Conservation (phyloP, 306 rosid genomes). For the Vachellia collinsii region DNA sequence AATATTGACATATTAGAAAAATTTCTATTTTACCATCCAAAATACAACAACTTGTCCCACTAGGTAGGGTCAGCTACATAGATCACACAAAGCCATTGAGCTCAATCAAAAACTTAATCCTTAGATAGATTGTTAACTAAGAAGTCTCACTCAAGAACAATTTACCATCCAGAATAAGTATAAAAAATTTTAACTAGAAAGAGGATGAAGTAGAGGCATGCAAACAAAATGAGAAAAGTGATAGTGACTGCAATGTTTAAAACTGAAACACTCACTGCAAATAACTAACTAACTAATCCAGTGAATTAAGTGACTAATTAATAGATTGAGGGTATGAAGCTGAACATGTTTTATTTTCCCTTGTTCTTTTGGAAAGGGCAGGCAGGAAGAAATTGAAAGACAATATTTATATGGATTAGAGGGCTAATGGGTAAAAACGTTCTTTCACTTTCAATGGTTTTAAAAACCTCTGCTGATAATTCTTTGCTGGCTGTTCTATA, state of each 20-base stretch:
- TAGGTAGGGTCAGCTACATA: no score
- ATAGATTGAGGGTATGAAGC: background rate
- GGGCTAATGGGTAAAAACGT: background rate
- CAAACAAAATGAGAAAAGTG: slow-evolving; percentile 20
- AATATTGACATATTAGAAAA: slow-evolving; percentile 13
- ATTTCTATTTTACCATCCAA: background rate
- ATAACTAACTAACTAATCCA: background rate
- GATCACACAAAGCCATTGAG: no score
- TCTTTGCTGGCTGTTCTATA: background rate
- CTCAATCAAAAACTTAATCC: no score
- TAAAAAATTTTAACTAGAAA: background rate
- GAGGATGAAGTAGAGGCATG: slow-evolving; percentile 13
- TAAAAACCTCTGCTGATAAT: slow-evolving; percentile 1
- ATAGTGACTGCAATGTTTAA: slow-evolving; percentile 3
- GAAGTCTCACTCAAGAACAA: background rate
- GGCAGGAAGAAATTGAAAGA: slow-evolving; percentile 9
- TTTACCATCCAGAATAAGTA: background rate
- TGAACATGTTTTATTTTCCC: background rate
- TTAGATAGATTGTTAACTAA: no score
- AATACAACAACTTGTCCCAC: background rate
- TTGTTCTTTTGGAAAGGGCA: background rate
- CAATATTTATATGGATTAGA: slow-evolving; percentile 1
- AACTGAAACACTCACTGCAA: background rate
- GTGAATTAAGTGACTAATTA: background rate
- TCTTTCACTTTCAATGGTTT: background rate